Base-by-base conservation (phyloP, 768 basidiomycete genomes). In the Kwoniella bestiolae region DNA sequence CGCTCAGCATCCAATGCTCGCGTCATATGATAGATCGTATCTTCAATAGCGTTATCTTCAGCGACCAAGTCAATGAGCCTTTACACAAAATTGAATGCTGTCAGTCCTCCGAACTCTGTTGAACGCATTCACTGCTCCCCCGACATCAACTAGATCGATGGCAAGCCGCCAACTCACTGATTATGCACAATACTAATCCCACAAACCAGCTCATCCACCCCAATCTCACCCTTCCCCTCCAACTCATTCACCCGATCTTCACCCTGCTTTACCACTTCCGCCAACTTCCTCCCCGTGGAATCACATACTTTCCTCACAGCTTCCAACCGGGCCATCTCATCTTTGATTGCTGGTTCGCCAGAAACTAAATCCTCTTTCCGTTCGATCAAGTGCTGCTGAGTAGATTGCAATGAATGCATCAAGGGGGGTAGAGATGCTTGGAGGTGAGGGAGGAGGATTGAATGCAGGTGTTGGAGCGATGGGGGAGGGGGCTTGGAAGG, bases 21-120 rank as follows among this genome's bases (percentile, higher is more conserved):
- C 70, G 94, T 92, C 51, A 99, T 86, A 80, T 98, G 94, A 82
- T 97, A 99, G 65, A 96, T 90, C 50, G 95, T 95, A 80, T 98
- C 96, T 82, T 97, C 95, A 77, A 98, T 94, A 1, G 95, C 93
- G 75, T 93, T 94, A 81, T 98, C 96, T 81, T 99, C 96, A n/a
- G 96, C 94, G n/a, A 97, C 90, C 29, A 98, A 85, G 78, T 97
- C 91, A 71, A 97, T 89, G 25, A 99, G 84, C n/a, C n/a, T n/a
- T n/a, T n/a, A n/a, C n/a, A n/a, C n/a, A n/a, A n/a, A n/a, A n/a
- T n/a, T n/a, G n/a, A n/a, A n/a, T n/a, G n/a, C n/a, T n/a, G n/a
- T n/a, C n/a, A n/a, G n/a, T n/a, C n/a, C n/a, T n/a, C n/a, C n/a
- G n/a, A n/a, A n/a, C n/a, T n/a, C n/a, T n/a, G n/a, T n/a, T n/a